Evolutionary conservation across 192 early-diverging fungal species (phyloP).

Genomic region (Piromyces finnis): DNA sequence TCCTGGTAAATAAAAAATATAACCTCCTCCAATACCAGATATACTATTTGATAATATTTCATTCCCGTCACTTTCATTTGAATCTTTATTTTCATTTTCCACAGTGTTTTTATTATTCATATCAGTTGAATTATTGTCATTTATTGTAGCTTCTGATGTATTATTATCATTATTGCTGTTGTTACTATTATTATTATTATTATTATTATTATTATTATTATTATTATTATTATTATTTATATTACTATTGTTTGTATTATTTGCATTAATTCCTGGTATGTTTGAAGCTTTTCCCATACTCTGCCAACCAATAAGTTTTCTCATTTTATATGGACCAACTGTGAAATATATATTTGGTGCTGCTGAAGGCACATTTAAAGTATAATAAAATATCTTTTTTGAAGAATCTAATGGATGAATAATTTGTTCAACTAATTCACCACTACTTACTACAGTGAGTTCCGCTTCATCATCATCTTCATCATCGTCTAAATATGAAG

Average conservation of each 20-base stretch:
- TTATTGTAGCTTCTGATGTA: background rate
- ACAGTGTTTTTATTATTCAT: background rate
- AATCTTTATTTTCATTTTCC: background rate
- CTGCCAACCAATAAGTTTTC: constrained; percentile 10
- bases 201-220: too few species aligned
- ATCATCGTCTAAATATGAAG: constrained; percentile 1
- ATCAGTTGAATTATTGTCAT: background rate
- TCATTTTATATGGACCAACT: constrained; percentile 36
- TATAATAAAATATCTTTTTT: constrained; percentile 50
- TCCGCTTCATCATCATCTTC: constrained; percentile 25
- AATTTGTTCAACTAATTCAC: constrained; percentile 48
- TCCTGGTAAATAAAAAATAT: constrained; percentile 53
- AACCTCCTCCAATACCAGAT: constrained; percentile 27
- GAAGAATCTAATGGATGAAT: constrained; percentile 33
- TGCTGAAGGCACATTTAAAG: constrained; percentile 39
- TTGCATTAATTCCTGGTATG: background rate
- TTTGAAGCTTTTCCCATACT: constrained; percentile 1
- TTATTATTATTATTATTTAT: too few species aligned
- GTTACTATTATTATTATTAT: too few species aligned
- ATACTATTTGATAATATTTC: constrained; percentile 5
- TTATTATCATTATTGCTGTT: too few species aligned
- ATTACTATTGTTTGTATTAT: background rate
- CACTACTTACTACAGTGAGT: constrained; percentile 39
- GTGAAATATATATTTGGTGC: constrained; percentile 58
- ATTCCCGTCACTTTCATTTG: background rate